phyloP scores from a whole-genome alignment of 352 stramenopile species.

The Elongisporangium anandrum region DNA sequence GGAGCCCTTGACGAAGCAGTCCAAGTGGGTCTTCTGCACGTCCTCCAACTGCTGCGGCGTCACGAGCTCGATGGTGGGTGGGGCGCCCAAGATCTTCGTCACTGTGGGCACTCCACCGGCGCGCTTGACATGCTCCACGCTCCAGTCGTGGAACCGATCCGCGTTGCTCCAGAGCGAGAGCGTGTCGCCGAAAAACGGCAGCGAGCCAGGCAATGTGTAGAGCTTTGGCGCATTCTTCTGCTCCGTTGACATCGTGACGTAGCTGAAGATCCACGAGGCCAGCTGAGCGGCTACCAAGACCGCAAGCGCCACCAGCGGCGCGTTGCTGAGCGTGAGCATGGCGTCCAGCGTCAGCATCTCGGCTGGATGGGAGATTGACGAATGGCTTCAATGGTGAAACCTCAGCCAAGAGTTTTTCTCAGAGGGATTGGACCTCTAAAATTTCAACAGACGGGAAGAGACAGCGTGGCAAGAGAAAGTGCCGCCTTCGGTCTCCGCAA shows the following conservation, averaged over 20 bases:
- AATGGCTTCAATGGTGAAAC: background rate
- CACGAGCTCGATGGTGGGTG: constrained; percentile 34
- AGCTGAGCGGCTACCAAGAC: background rate
- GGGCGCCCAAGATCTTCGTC: constrained; percentile 30
- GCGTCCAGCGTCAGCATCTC: background rate
- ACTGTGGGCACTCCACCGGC: constrained; percentile 27
- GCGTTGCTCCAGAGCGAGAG: constrained; percentile 25
- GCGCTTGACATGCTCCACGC: constrained; percentile 24
- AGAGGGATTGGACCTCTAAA: too few relatives aligned
- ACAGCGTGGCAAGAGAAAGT: too few relatives aligned
- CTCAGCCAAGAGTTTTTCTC: too few relatives aligned
- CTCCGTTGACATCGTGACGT: background rate
- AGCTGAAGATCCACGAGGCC: background rate
- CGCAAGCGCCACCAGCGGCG: background rate
- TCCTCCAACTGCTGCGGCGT: constrained; percentile 50
- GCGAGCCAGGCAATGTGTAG: constrained; percentile 10
- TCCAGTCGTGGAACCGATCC: constrained; percentile 38
- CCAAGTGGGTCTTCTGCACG: constrained; percentile 47
- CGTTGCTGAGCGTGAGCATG: background rate
- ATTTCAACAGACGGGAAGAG: too few relatives aligned
- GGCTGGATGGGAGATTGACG: background rate
- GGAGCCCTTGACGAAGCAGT: constrained; percentile 39
- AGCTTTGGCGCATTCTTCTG: background rate
- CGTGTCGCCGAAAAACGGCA: constrained; percentile 39
- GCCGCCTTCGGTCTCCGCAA: too few relatives aligned